Evolutionary conservation across 257 asterid species (phyloP).

Genomic region (Rehmannia glutinosa): DNA sequence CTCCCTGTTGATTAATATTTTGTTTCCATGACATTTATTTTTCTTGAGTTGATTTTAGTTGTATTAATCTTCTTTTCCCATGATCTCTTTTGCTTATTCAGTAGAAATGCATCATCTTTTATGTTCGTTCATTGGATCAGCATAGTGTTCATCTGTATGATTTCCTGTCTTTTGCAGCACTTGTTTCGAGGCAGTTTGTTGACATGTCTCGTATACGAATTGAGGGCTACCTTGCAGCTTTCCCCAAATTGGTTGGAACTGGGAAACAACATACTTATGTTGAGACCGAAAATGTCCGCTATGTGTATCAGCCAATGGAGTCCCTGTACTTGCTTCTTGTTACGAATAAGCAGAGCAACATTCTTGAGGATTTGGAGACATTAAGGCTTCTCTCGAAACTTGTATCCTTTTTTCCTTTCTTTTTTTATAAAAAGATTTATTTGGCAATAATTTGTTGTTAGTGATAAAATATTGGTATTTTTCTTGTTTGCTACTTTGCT

Average conservation of each 20-base stretch:
- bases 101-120: background rate
- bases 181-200: slow-evolving; percentile 94
- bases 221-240: slow-evolving; percentile 97
- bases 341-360: slow-evolving; percentile 92
- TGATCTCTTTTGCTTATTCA: background rate
- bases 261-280: slow-evolving; percentile 91
- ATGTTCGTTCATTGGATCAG: background rate
- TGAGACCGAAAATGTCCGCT: slow-evolving; percentile 94
- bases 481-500: background rate
- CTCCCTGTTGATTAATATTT: background rate
- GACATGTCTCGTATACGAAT: slow-evolving; percentile 94
- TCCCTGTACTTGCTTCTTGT: slow-evolving; percentile 85
- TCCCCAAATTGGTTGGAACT: slow-evolving; percentile 85
- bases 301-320: slow-evolving; percentile 93
- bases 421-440: too few species aligned
- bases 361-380: slow-evolving; percentile 91
- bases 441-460: background rate
- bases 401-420: slow-evolving; percentile 80
- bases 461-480: background rate
- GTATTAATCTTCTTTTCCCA: too few species aligned
- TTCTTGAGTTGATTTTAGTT: too few species aligned
- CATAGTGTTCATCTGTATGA: slow-evolving; percentile 21
- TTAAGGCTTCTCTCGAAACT: slow-evolving; percentile 84
- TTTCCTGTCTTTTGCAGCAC: slow-evolving; percentile 50
- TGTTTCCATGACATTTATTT: background rate